Base-by-base conservation (phyloP, 768 basidiomycete genomes). In the Psilocybe azurescens region DNA sequence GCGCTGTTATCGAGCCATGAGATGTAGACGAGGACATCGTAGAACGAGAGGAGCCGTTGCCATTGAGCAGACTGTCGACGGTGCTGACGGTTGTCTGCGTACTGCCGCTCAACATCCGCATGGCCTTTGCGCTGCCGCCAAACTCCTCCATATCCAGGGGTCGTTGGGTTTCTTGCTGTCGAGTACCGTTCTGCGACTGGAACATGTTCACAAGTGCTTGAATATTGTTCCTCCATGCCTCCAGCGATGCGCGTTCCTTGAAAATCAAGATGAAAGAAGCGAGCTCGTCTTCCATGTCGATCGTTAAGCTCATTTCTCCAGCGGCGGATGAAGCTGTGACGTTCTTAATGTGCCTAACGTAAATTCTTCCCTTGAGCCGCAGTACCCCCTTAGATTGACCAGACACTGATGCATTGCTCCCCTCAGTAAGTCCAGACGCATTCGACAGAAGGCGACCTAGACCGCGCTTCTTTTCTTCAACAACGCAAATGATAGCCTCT, bases 401-500 rank as follows among this genome's bases (percentile, higher is more conserved):
- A 3, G 76, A 71, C 55, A 68, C 65, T 5, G 78, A 77, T 6
- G 78, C 70, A 5, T 78, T 78, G 38, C 83, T 83, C 11, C 81
- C 75, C 3, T 88, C 87, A 41, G 80, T 84, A 47, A 85, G 78
- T 3, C 79, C 77, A 4, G 87, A 84, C 0, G 89, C 88, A 60
- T 79, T 83, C 32, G 89, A 88, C 4, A 95, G 81, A 50, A 95
- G 81, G 29, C 90, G 85, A 7, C 90, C 88, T 2, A 95, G 77
- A 0, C 89, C 88, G 28, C 91, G 87, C 70, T 94, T 96, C 80
- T 89, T 94, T 77, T 99, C 97, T 74, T 99, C 96, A 18, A 92
- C 86, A n/a, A 99, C 95, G 74, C 97, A 99, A 62, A 99, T 95
- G 66, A 99, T 93, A 9, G 97, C 97, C 74, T 98, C 95, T 70